These are phyloP conservation scores for Schoenoplectus triqueter DNA, from an alignment of 202 grass and related monocot species.

Conservation along the genomic window DNA sequence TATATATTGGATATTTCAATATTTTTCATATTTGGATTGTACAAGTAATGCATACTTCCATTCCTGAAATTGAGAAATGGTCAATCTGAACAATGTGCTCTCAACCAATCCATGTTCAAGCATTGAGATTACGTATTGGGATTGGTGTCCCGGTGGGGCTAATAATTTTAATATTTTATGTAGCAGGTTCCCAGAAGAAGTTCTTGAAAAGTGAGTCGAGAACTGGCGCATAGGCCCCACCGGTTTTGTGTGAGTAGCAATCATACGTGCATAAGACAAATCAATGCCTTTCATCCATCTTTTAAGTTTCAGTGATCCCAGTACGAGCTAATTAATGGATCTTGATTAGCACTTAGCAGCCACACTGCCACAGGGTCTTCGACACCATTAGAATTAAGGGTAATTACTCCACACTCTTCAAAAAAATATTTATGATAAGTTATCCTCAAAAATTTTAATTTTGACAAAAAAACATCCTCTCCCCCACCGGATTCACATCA, in stretches of 20 bases:
- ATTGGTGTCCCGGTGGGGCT: no score
- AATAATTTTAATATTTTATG: neutral
- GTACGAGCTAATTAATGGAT: neutral
- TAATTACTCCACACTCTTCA: no score
- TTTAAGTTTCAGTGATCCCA: neutral
- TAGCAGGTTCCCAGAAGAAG: neutral
- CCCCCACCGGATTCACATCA: no score
- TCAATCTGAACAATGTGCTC: neutral
- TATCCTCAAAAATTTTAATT: no score
- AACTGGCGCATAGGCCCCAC: neutral
- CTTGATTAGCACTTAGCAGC: neutral
- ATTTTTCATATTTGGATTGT: no score
- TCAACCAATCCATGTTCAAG: slow-evolving; percentile 1
- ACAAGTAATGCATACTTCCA: no score
- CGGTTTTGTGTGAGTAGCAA: neutral
- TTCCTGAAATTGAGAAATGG: no score
- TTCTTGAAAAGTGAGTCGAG: neutral
- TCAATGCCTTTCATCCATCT: neutral
- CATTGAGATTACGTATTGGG: neutral
- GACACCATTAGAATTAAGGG: neutral
- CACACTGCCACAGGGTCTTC: neutral
- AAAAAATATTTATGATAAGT: no score
- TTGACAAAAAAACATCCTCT: no score
- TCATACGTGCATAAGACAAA: neutral
- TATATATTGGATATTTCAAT: no score